phyloP scores from a whole-genome alignment of 2,329 filamentous ascomycete species.

The Neoarthrinium moseri region DNA sequence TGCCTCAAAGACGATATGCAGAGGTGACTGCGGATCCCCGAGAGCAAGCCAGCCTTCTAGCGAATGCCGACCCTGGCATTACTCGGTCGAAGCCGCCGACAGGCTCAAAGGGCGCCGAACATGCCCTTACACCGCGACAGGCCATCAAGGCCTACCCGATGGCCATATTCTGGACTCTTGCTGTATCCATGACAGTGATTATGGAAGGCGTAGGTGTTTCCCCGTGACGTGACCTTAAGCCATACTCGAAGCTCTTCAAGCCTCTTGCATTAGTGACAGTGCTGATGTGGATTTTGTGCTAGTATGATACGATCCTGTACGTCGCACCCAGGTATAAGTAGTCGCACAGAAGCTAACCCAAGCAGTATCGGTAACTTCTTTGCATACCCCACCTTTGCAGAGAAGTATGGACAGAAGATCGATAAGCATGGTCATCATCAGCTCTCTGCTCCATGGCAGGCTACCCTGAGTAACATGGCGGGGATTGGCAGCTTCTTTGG shows the following conservation, averaged over 20 bases:
- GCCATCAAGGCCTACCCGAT: slow-evolving; percentile 10
- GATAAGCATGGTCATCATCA: slow-evolving; percentile 7
- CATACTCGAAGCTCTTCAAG: too few relatives aligned
- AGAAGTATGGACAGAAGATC: slow-evolving; percentile 5
- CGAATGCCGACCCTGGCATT: neutral
- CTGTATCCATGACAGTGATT: slow-evolving; percentile 8
- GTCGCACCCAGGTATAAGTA: neutral
- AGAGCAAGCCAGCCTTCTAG: slow-evolving; percentile 1
- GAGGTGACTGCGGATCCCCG: neutral
- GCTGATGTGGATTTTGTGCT: neutral
- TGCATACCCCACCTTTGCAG: slow-evolving; percentile 7
- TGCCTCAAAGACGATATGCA: too few relatives aligned
- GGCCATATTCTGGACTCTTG: slow-evolving; percentile 9
- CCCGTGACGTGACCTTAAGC: too few relatives aligned
- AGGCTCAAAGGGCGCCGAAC: slow-evolving; percentile 1
- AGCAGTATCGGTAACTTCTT: slow-evolving; percentile 7
- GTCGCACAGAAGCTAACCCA: neutral
- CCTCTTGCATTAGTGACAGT: too few relatives aligned
- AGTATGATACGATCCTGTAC: slow-evolving; percentile 8
- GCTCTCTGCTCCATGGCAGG: slow-evolving; percentile 38
- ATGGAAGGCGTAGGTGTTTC: slow-evolving; percentile 8
- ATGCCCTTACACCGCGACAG: slow-evolving; percentile 4
- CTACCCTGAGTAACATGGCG: slow-evolving; percentile 37
- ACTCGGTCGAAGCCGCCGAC: too few relatives aligned
- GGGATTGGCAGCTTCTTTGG: slow-evolving; percentile 41